Base-by-base conservation (phyloP, 1,284 basidiomycete genomes). In the Peniophora sp. region DNA sequence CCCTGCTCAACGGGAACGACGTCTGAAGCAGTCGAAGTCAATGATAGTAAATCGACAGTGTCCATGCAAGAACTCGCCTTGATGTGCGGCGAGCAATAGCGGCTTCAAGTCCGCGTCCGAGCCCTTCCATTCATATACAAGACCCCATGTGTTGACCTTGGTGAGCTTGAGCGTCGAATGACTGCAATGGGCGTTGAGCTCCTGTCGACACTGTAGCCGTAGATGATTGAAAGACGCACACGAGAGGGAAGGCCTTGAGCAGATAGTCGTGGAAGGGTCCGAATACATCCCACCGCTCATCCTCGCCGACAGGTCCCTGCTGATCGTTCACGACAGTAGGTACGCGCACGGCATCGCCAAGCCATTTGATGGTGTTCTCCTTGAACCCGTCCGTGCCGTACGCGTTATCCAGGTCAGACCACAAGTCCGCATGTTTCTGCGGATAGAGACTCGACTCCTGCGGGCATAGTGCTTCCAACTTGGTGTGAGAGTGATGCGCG, bases 101-200 rank as follows among this genome's bases (percentile, higher is more conserved):
- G 86, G 87, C 62, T 87, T 83, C 53, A 86, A 67, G 5, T 65
- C 63, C 1, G 61, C 45, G 53, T 83, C 71, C 0, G 72, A 72
- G 38, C 87, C 88, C 39, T 70, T 62, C 77, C 83, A 85, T 11
- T 75, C 74, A 58, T 77, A 87, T 1, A 89, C 69, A 16, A 89
- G 63, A 0, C 80, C 87, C 53, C 81, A 81, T 0, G 78, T 78
- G 58, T 84, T 81, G 54, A 89, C 77, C 54, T 78, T 75, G 1
- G 74, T 77, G 48, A 81, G 60, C 24, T 71, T 64, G 2, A 84
- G 68, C 16, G 68, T 68, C 19, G 74, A 57, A 57, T 85, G 79
- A 1, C 80, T 83, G 49, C 43, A 38, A 10, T 35, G 23, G 16
- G 8, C 2, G 38, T 32, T 32, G 6, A 32, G 27, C 27, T 32